phyloP scores from a whole-genome alignment of 1,284 basidiomycete genomes.

The Ganoderma multipileum region DNA sequence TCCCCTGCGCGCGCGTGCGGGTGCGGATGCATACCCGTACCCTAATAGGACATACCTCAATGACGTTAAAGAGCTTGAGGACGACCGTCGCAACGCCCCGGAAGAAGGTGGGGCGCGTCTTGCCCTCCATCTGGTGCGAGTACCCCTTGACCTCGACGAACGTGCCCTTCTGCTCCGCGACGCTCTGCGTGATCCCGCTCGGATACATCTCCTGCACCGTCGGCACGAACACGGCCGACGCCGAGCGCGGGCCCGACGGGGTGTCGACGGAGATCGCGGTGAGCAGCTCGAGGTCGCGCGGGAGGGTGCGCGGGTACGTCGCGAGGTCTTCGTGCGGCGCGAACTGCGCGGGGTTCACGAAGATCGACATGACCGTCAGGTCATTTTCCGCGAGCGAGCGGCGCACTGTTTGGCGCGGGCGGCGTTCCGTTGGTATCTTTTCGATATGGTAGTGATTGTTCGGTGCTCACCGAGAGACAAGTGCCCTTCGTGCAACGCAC shows the following conservation, averaged over 20 bases:
- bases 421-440: neutral
- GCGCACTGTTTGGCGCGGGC: constrained; percentile 51
- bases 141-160: constrained; percentile 93
- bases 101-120: constrained; percentile 89
- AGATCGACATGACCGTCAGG: constrained; percentile 92
- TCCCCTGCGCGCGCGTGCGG: too few relatives aligned
- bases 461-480: constrained; percentile 77
- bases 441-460: neutral
- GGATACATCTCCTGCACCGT: constrained; percentile 87
- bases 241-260: constrained; percentile 43
- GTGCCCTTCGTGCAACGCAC: constrained; percentile 94
- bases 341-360: constrained; percentile 98
- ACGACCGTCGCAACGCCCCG: constrained; percentile 96
- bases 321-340: constrained; percentile 94
- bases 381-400: constrained; percentile 83
- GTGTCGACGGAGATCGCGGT: constrained; percentile 41
- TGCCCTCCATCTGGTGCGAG: constrained; percentile 88
- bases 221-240: constrained; percentile 84
- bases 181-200: constrained; percentile 83
- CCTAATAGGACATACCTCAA: constrained; percentile 78
- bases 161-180: constrained; percentile 82
- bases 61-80: constrained; percentile 92
- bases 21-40: too few relatives aligned
- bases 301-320: constrained; percentile 88
- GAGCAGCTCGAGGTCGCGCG: constrained; percentile 67